These are phyloP conservation scores for Candida arabinofermentans DNA, from an alignment of 805 yeast genomes.

Conservation along the genomic window DNA sequence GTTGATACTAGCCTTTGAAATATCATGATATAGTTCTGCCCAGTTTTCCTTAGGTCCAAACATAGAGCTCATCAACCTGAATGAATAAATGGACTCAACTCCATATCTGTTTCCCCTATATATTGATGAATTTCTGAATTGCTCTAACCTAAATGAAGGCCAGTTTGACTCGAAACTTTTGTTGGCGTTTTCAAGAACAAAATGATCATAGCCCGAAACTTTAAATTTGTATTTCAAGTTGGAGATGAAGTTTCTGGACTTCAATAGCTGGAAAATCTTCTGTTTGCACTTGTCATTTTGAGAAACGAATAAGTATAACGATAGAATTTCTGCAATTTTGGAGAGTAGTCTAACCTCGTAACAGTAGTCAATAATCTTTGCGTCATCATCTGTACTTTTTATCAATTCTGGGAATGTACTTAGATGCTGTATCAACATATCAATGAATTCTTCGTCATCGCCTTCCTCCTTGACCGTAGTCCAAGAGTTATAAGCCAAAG, in stretches of 20 bases:
- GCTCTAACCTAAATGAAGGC: conserved; percentile 41
- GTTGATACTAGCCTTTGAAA: conserved; percentile 57
- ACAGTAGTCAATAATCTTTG: conserved; percentile 36
- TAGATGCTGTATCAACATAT: conserved; percentile 36
- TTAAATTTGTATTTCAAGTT: conserved; percentile 39
- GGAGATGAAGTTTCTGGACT: conserved; percentile 25
- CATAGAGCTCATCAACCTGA: conserved; percentile 58
- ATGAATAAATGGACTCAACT: conserved; percentile 49
- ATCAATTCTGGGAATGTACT: conserved; percentile 15
- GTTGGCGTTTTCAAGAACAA: conserved; percentile 33
- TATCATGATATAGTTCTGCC: conserved; percentile 45
- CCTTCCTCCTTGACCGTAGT: conserved; percentile 53
- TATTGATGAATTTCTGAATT: conserved; percentile 47
- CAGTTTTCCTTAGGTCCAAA: conserved; percentile 44
- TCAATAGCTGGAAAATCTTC: conserved; percentile 31
- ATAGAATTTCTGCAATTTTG: conserved; percentile 69
- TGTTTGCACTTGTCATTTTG: conserved; percentile 37
- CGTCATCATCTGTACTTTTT: conserved; percentile 13
- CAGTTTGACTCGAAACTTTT: conserved; percentile 42
- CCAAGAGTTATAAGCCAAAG: conserved; percentile 78
- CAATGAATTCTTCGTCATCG: conserved; percentile 44
- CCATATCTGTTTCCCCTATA: conserved; percentile 48
- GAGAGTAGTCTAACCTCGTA: conserved; percentile 58
- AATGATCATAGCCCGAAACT: conserved; percentile 17
- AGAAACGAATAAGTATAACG: conserved; percentile 63